These are phyloP conservation scores for Psilocybe mexicana DNA, from an alignment of 1,284 basidiomycete species.

Conservation along the genomic window DNA sequence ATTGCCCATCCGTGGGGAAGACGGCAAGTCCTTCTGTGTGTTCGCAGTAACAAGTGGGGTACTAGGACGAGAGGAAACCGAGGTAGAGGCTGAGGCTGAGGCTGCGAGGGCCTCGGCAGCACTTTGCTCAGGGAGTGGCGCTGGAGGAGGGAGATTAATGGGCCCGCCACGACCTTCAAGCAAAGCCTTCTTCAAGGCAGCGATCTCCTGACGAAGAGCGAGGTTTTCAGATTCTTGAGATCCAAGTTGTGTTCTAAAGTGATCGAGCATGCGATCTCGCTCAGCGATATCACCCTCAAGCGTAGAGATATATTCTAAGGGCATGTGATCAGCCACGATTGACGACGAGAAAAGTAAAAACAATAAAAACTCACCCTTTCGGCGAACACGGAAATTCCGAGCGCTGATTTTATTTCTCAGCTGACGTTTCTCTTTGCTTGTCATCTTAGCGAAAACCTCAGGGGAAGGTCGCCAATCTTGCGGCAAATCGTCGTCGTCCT, in stretches of 20 bases:
- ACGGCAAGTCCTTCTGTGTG: slow-evolving; percentile 81
- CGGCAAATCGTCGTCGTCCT: slow-evolving; percentile 54
- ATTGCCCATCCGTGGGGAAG: slow-evolving; percentile 51
- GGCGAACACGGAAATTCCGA: slow-evolving; percentile 88
- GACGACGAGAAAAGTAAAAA: not conserved
- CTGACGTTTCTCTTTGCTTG: slow-evolving; percentile 95
- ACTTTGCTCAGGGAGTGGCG: slow-evolving; percentile 42
- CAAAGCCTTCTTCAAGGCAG: slow-evolving; percentile 78
- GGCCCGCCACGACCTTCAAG: slow-evolving; percentile 52
- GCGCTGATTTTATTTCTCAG: slow-evolving; percentile 97
- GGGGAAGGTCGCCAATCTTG: slow-evolving; percentile 84
- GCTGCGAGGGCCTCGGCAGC: slow-evolving; percentile 35
- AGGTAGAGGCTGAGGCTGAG: slow-evolving; percentile 16
- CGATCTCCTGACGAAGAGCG: slow-evolving; percentile 83
- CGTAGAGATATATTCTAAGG: slow-evolving; percentile 85
- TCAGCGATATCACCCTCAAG: slow-evolving; percentile 94
- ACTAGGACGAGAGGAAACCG: slow-evolving; percentile 18
- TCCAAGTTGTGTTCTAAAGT: slow-evolving; percentile 85
- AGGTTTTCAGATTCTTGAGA: slow-evolving; percentile 81
- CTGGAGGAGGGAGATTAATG: slow-evolving; percentile 47
- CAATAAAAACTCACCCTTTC: slow-evolving; percentile 68
- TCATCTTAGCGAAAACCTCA: slow-evolving; percentile 95
- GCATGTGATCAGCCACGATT: slow-evolving; percentile 5
- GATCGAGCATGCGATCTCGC: slow-evolving; percentile 87
- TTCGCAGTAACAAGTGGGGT: slow-evolving; percentile 62